Percentiles rank a stretch among this genome's conserved stretches.
phyloP scores from a whole-genome alignment of 202 grass and related monocot species.

The Setaria italica region DNA sequence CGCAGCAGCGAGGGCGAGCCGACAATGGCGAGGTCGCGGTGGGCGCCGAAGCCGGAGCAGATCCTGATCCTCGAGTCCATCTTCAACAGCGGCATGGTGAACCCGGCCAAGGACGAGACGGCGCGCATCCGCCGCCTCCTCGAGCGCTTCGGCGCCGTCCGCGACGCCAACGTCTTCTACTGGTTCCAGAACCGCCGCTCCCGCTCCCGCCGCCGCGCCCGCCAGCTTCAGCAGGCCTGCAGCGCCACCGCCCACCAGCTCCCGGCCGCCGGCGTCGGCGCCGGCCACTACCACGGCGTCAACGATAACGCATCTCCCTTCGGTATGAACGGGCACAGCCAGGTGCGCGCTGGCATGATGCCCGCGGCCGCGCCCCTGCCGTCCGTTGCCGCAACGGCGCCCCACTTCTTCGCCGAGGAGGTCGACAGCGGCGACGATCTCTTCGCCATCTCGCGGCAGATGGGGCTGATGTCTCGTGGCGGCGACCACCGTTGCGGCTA shows the following conservation, averaged over 20 bases:
- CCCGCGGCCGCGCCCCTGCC: not conserved
- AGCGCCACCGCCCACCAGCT: not conserved
- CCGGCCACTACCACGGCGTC: not conserved
- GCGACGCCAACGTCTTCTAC: conserved; percentile 68
- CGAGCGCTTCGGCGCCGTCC: conserved; percentile 56
- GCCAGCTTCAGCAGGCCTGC: conserved; percentile 71
- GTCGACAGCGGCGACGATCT: conserved; percentile 50
- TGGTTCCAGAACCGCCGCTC: conserved; percentile 89
- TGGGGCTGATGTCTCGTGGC: conserved; percentile 51
- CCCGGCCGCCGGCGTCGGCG: not conserved
- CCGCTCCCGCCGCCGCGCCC: conserved; percentile 64
- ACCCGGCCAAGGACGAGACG: conserved; percentile 77
- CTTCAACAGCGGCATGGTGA: conserved; percentile 84
- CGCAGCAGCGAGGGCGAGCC: conserved; percentile 9
- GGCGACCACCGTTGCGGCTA: conserved; percentile 19
- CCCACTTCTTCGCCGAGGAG: conserved; percentile 30
- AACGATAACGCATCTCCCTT: conserved; percentile 11
- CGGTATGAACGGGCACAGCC: conserved; percentile 32
- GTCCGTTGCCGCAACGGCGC: not conserved
- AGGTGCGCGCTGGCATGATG: not conserved
- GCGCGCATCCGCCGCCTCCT: conserved; percentile 64
- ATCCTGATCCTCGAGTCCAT: conserved; percentile 85
- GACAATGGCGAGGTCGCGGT: conserved; percentile 57
- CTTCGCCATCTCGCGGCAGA: conserved; percentile 72
- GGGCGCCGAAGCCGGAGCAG: conserved; percentile 73